Conservation (phyloP, 108 stramenopile genomes). For the Conticribra weissflogii region DNA sequence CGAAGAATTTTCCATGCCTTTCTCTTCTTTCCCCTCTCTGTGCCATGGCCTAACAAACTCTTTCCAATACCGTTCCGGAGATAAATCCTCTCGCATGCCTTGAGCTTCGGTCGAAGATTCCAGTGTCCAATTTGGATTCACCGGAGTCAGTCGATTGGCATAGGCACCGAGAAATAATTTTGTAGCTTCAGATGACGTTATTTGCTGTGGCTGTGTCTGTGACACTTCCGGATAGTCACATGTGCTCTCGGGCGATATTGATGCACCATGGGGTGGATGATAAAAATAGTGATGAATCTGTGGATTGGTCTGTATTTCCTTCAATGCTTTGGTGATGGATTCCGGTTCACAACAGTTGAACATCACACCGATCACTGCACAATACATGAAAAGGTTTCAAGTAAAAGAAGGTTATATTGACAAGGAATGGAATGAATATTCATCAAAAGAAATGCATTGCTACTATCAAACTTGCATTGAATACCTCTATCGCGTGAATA, state of each 20-base stretch:
- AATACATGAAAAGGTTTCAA: neutral
- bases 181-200: neutral
- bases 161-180: constrained; percentile 76
- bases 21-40: constrained; percentile 5
- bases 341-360: constrained; percentile 89
- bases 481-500: constrained; percentile 23
- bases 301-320: constrained; percentile 37
- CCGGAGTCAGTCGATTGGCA: constrained; percentile 79
- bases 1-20: no score
- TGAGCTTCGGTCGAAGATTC: constrained; percentile 73
- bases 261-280: constrained; percentile 14
- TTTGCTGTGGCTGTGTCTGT: neutral
- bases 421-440: neutral
- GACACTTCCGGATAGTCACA: no score
- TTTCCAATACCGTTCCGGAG: constrained; percentile 62
- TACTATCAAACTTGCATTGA: constrained; percentile 38
- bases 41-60: constrained; percentile 72
- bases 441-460: neutral
- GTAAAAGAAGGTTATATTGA: neutral
- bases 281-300: constrained; percentile 27
- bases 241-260: neutral
- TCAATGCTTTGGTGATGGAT: constrained; percentile 69
- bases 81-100: constrained; percentile 75
- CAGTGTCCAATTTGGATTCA: constrained; percentile 76
- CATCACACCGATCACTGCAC: constrained; percentile 55